Conservation (phyloP, 192 early-diverging fungal species). For the Podila horticola region DNA sequence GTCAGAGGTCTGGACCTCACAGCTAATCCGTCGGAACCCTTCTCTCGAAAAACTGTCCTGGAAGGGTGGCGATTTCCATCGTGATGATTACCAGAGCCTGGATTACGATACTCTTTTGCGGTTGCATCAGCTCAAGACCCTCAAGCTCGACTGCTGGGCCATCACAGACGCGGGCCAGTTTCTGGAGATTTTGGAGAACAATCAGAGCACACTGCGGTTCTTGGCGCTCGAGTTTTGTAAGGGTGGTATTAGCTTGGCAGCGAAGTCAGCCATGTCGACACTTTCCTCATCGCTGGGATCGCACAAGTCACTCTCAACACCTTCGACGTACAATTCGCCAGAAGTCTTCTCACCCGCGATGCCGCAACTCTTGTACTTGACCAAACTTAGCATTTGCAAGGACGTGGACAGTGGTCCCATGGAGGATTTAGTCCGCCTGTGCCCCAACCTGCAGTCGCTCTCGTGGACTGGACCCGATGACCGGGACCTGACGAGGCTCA, state of each 20-base stretch:
- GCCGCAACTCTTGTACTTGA: neutral
- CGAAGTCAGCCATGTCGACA: neutral
- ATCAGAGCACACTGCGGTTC: neutral
- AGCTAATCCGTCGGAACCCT: neutral
- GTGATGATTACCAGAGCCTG: neutral
- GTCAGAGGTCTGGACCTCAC: neutral
- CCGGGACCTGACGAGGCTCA: neutral
- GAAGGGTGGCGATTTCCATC: neutral
- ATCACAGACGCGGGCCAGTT: neutral
- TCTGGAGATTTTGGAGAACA: neutral
- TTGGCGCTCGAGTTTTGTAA: constrained; percentile 5
- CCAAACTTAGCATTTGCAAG: neutral
- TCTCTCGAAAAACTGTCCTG: neutral
- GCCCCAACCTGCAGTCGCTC: neutral
- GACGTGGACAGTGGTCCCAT: neutral
- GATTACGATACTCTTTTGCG: neutral
- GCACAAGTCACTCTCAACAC: neutral
- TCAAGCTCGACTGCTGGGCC: neutral
- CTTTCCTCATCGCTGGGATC: neutral
- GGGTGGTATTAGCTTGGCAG: neutral
- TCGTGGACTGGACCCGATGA: constrained; percentile 1
- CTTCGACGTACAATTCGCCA: neutral
- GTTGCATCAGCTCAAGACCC: neutral
- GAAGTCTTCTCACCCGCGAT: neutral
- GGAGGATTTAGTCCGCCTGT: neutral